Evolutionary conservation across 2,329 filamentous ascomycete species (phyloP), one percentile per base, ranked within the genome.

Genomic region (Byssochlamys sp.): DNA sequence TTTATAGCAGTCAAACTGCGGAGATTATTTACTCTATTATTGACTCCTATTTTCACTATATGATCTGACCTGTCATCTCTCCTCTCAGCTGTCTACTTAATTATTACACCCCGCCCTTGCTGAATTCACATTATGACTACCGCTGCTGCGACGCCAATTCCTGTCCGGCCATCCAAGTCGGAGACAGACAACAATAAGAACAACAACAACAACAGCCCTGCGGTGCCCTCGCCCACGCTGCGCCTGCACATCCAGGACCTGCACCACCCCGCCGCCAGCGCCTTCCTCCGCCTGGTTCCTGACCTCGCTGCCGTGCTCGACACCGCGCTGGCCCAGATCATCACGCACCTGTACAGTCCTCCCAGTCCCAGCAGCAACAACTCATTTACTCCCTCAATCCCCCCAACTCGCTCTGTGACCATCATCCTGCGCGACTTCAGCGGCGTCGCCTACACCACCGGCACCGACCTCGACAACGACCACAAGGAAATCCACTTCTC

Each of bases 401-500:
- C 82, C 0, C 78, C 83, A n/a, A 94, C 90, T 9, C 87, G 90
- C 59, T 95, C 90, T 55, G 84, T 97, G 19, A 96, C 91, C 0
- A 75, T 97, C 35, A 80, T 96, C 59, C 78, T 97, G 3, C 84
- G 89, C 29, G 79, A 84, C 62, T 91, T 95, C 83, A 78, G 77
- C 53, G 92, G 92, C 54, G 89, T 97, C 3, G 92, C 92, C 24
- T 95, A 96, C 76, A 96, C 92, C 1, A 90, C 84, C 0, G 89
- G 90, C 61, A 82, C 78, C 9, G 87, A 91, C 45, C 80, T 95
- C 10, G 91, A 96, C 73, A 64, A 80, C 60, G 88, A 94, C 68
- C 90, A 96, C 78, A 96, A 96, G 69, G 91, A 96, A 71, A 94
- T 96, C 61, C 90, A 96, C 74, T 81, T 97, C 72, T 91, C 85